A percentile compares a stretch with the other conserved stretches of the same genome.
Conservation (phyloP, 495 filamentous ascomycete species). For the Penicillium longicatenatum region DNA sequence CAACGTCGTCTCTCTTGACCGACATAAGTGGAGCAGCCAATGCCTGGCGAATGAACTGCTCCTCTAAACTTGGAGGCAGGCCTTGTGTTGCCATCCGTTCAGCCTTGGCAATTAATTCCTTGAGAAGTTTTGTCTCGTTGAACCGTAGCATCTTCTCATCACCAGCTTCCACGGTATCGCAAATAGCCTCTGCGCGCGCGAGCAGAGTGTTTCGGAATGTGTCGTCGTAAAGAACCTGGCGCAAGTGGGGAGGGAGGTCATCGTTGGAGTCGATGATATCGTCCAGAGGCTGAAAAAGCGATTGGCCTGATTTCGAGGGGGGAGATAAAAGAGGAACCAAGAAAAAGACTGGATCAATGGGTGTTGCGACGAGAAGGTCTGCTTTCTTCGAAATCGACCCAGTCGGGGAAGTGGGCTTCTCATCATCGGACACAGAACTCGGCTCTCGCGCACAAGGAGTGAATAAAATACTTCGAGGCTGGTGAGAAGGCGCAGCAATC, state of each 20-base stretch:
- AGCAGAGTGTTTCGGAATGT: constrained; percentile 45
- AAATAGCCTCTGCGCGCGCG: constrained; percentile 61
- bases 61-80: constrained; percentile 81
- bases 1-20: constrained; percentile 51
- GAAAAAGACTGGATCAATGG: constrained; percentile 82
- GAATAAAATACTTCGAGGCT: constrained; percentile 38
- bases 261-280: constrained; percentile 75
- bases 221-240: constrained; percentile 55
- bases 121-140: constrained; percentile 67
- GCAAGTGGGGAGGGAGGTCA: constrained; percentile 56
- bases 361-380: constrained; percentile 78
- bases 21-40: constrained; percentile 72
- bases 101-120: constrained; percentile 70
- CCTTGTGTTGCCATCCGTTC: constrained; percentile 62
- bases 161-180: constrained; percentile 78
- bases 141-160: constrained; percentile 82
- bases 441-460: constrained; percentile 21
- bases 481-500: constrained; percentile 58
- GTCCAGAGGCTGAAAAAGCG: constrained; percentile 73
- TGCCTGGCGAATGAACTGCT: constrained; percentile 75
- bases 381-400: constrained; percentile 55
- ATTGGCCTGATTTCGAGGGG: constrained; percentile 38
- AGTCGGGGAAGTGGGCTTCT: constrained; percentile 14
- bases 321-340: constrained; percentile 67
- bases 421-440: constrained; percentile 8